Conservation (phyloP, 768 basidiomycete genomes). For the Boletus pseudo-olivaceus region DNA sequence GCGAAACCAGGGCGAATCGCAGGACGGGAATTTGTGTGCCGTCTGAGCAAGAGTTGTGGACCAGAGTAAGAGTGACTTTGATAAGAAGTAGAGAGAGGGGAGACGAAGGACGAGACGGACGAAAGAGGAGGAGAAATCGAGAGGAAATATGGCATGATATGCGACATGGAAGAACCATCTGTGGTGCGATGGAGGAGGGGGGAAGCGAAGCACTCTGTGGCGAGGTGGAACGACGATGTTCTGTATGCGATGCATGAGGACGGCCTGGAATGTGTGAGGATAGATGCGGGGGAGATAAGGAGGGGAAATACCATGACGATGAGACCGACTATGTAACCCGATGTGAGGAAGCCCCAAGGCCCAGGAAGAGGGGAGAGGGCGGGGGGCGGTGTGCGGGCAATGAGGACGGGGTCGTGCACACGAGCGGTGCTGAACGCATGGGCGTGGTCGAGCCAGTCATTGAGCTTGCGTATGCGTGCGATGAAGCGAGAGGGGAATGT, state of each 20-base stretch:
- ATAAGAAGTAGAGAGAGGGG: conserved; percentile 62
- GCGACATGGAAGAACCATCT: conserved; percentile 23
- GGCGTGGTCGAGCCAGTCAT: conserved; percentile 4
- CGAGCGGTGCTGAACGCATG: neutral
- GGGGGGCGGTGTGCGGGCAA: neutral
- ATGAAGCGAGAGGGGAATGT: neutral
- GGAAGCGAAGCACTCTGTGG: conserved; percentile 13
- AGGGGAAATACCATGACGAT: conserved; percentile 52
- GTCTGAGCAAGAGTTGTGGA: conserved; percentile 56
- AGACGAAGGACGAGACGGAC: conserved; percentile 58
- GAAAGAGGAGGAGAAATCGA: conserved; percentile 58
- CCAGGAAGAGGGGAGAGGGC: conserved; percentile 42
- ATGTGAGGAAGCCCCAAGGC: conserved; percentile 70
- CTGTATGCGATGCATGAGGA: conserved; percentile 73
- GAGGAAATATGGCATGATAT: conserved; percentile 50
- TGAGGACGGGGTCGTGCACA: neutral
- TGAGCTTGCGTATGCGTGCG: conserved; percentile 31
- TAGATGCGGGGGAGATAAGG: neutral
- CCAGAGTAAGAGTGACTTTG: conserved; percentile 57
- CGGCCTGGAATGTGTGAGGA: conserved; percentile 40
- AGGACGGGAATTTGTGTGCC: conserved; percentile 38
- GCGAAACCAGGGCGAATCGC: conserved; percentile 30
- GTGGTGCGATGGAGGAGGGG: conserved; percentile 25
- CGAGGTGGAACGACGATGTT: conserved; percentile 72
- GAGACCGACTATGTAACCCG: conserved; percentile 66